Conservation (phyloP, 228 moss, liverwort and hornwort genomes). For the Sphagnum fallax region DNA sequence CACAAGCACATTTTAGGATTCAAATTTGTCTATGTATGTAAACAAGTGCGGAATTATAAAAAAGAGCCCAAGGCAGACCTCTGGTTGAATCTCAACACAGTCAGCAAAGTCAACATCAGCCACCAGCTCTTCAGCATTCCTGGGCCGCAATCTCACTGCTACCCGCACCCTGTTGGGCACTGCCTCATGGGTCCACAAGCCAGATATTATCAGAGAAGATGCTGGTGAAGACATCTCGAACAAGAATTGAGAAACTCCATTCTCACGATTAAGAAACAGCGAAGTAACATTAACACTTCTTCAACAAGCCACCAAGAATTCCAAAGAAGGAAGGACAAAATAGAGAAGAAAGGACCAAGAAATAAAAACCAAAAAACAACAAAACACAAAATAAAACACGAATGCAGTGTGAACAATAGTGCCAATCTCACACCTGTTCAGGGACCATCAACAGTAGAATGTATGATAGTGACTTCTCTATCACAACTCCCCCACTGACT, state of each 20-base stretch:
- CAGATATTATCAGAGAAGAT: not conserved
- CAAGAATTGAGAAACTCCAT: not conserved
- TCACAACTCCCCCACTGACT: no score
- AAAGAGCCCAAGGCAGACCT: constrained; percentile 33
- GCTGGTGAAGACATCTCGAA: not conserved
- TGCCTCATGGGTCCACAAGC: constrained; percentile 10
- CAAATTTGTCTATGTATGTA: not conserved
- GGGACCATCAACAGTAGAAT: no score
- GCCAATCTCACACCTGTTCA: no score
- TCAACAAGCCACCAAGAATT: not conserved
- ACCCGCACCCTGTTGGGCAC: constrained; percentile 91
- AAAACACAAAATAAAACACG: not conserved
- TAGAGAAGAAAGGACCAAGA: not conserved
- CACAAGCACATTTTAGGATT: not conserved
- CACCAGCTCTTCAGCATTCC: constrained; percentile 76
- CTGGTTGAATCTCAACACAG: constrained; percentile 98
- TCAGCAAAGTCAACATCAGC: constrained; percentile 93
- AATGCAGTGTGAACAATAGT: no score
- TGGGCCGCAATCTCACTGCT: constrained; percentile 86
- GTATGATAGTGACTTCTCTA: no score
- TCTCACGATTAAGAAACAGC: not conserved
- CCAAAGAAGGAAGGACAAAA: not conserved
- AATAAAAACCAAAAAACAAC: not conserved
- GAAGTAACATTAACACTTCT: not conserved
- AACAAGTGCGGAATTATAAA: not conserved